Evolutionary conservation across 805 yeast genomes (phyloP), one percentile per base, ranked within the genome.

Genomic region (Zygosaccharomyces lentus): DNA sequence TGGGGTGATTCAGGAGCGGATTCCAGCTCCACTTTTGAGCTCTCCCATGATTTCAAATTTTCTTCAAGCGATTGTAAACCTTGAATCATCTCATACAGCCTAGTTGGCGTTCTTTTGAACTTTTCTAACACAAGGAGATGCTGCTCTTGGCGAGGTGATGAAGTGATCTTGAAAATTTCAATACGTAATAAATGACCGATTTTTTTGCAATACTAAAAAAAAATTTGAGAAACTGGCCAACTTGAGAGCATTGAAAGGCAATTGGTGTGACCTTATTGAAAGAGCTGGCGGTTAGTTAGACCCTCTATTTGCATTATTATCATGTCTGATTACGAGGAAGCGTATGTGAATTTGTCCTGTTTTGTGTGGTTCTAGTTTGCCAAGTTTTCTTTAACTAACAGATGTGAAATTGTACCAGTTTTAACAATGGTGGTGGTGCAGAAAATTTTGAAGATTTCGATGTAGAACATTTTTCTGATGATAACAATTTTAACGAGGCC

Each of bases 371-470:
- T 31, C 10, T 17, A 36, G 25, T 45, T 24, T 38, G 37, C 34
- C 29, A 36, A 5, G 3, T n/a, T 29, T 29, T 16, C 16, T 12
- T 29, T 29, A 13, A 29, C 32, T 29, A 29, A 29, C 32, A 29
- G 29, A 10, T 10, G 15, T 29, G 16, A 12, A 27, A 25, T 25
- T 29, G 32, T 12, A n/a, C 6, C 45, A 72, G 76, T 25, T 84
- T 81, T 68, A 83, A 86, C 66, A 89, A 83, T 41, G 83, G 76
- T 41, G 83, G 76, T 41, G 83, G 76, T 39, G 77, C 74, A 45
- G 88, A 83, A 59, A 72, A 79, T 68, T 81, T 68, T 57, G 95
- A 80, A 55, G 95, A 89, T 58, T 86, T 84, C 65, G 96, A 88
- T 48, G 90, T 82, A 52, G 95, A 84, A 51, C 88, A 85, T 59